Evolutionary conservation across 140 eudicot species (phyloP), one percentile per base, ranked within the genome.

Genomic region (Anethum foeniculum): DNA sequence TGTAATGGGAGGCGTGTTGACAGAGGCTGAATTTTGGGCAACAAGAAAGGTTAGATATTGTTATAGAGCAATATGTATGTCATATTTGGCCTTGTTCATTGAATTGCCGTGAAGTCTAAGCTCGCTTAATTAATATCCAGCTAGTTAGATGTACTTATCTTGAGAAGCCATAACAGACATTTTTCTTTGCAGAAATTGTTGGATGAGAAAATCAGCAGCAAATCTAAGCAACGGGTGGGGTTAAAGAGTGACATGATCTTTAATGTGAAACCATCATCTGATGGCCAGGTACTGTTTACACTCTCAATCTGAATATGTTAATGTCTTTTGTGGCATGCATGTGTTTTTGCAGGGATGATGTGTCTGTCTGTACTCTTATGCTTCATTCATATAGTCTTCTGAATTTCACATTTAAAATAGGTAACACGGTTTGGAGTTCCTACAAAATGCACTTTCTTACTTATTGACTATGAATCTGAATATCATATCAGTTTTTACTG

Each of bases 1-100:
- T 86, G 98, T 96, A 41, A 80, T 87, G 36, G 94, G 96, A 75
- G 87, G 88, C 14, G 88, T 93, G 80, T 76, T 96, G 85, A 83
- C 94, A 51, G 97, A 96, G 71, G 86, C 92, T 49, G 98, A 93
- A 80, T 93, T 96, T 83, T 93, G 99, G 99, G 97, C 99, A 9
- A 88, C 99, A 23, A 93, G 97, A 85, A 96, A 93, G 97, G 98
- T 93, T 83, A 71, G 84, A 80, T 34, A 18, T 74, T 78, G 49
- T 73, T 23, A 18, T 69, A 16, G 72, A 46, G 78, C 72, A 77
- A 56, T 11, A 43, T 39, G 30, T 15, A 27, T 60, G 44, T 62
- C 60, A 8, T 4, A 43, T 44, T 43, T 23, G 25, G 73, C 34
- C 12, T 60, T 38, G 74, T 15, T 43, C 75, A 58, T 36, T 54